phyloP scores from a whole-genome alignment of 2,329 filamentous ascomycete genomes.

The Onygenales sp. region DNA sequence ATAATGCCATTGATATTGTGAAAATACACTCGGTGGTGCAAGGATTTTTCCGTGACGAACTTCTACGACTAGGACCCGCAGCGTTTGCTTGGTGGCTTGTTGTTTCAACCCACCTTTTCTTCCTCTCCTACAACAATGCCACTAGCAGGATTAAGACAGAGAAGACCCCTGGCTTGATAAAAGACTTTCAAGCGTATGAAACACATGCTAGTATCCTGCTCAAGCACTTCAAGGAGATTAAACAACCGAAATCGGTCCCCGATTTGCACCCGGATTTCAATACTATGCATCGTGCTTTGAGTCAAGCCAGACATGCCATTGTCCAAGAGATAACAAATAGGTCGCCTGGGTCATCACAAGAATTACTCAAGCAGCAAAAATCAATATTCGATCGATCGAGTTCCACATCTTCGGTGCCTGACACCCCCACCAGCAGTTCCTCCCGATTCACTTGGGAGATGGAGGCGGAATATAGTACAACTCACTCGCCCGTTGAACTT shows the following conservation, averaged over 20 bases:
- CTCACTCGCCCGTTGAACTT: constrained; percentile 12
- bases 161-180: constrained; percentile 30
- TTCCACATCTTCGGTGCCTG: constrained; percentile 34
- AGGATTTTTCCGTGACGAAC: constrained; percentile 37
- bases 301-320: constrained; percentile 28
- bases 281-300: constrained; percentile 14
- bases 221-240: constrained; percentile 28
- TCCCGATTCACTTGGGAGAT: constrained; percentile 15
- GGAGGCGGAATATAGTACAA: constrained; percentile 7
- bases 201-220: constrained; percentile 34
- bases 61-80: constrained; percentile 25
- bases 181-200: constrained; percentile 40
- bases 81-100: constrained; percentile 35
- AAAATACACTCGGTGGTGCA: constrained; percentile 41
- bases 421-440: constrained; percentile 22
- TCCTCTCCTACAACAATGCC: constrained; percentile 33
- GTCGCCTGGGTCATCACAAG: constrained; percentile 33
- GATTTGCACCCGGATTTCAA: constrained; percentile 14
- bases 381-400: constrained; percentile 40
- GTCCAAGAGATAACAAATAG: constrained; percentile 31
- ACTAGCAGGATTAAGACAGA: constrained; percentile 29
- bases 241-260: constrained; percentile 16
- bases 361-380: constrained; percentile 25
- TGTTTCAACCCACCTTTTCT: constrained; percentile 32
- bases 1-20: constrained; percentile 32